Evolutionary conservation across 2,329 filamentous ascomycete genomes (phyloP).

Genomic region (Fusarium falciforme): DNA sequence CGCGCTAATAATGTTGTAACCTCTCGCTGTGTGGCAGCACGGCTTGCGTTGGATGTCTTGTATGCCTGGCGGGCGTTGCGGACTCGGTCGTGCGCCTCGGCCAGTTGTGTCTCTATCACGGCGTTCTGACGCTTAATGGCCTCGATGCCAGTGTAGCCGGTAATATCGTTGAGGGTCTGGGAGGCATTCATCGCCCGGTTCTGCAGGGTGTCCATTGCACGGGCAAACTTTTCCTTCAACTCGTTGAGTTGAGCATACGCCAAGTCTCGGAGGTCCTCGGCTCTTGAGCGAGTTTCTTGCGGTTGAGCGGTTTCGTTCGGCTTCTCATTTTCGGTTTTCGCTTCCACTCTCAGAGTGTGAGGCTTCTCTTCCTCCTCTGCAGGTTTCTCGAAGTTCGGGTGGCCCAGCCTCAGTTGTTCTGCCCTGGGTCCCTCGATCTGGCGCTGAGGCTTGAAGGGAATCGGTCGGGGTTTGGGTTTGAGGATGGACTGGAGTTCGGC

Average conservation of each 20-base stretch:
- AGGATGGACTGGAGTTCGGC: slow-evolving; percentile 35
- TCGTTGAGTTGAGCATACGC: slow-evolving; percentile 49
- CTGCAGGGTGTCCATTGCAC: slow-evolving; percentile 89
- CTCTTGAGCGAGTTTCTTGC: slow-evolving; percentile 26
- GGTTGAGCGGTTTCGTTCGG: slow-evolving; percentile 10
- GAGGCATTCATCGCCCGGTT: slow-evolving; percentile 86
- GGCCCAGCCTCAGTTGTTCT: slow-evolving; percentile 4
- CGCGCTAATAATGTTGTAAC: slow-evolving; percentile 93
- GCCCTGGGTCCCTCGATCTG: slow-evolving; percentile 16
- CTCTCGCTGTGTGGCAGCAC: slow-evolving; percentile 92
- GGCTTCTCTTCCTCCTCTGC: slow-evolving; percentile 8
- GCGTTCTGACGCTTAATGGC: slow-evolving; percentile 83
- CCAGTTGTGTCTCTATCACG: slow-evolving; percentile 69
- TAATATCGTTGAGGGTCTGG: slow-evolving; percentile 91
- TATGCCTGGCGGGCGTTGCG: slow-evolving; percentile 79
- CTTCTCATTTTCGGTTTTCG: slow-evolving; percentile 14
- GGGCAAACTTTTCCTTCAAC: slow-evolving; percentile 49
- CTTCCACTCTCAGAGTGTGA: slow-evolving; percentile 6
- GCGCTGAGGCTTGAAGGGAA: slow-evolving; percentile 17
- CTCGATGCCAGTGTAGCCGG: slow-evolving; percentile 93
- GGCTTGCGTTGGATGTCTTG: slow-evolving; percentile 83
- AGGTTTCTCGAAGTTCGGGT: not conserved
- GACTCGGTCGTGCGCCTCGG: slow-evolving; percentile 72
- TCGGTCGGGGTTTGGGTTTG: slow-evolving; percentile 32
- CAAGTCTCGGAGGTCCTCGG: slow-evolving; percentile 45